Conservation (phyloP, 257 asterid species). For the Lithospermum erythrorhizon region DNA sequence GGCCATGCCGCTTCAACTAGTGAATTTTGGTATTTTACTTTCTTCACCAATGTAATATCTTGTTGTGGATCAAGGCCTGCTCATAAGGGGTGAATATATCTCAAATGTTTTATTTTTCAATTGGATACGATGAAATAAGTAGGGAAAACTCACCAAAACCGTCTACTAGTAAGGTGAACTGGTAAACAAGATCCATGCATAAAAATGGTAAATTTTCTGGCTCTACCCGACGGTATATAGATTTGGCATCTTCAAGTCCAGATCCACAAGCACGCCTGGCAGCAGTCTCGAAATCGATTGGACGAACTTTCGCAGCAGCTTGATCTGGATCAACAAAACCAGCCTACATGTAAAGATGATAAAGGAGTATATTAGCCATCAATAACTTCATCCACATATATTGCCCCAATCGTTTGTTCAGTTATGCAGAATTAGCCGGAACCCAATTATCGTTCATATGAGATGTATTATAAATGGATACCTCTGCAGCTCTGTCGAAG, state of each 20-base stretch:
- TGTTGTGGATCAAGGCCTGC: constrained; percentile 55
- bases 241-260: constrained; percentile 1
- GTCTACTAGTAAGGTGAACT: constrained; percentile 21
- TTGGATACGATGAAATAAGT: neutral
- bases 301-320: constrained; percentile 1
- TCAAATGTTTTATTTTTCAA: neutral
- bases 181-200: constrained; percentile 29
- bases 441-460: neutral
- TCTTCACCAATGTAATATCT: constrained; percentile 46
- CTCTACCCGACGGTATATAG: constrained; percentile 9
- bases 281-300: constrained; percentile 12
- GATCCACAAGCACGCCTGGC: constrained; percentile 20
- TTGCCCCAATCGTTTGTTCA: no score
- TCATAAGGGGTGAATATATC: neutral
- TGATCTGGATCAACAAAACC: constrained; percentile 10
- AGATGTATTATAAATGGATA: neutral
- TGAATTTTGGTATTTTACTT: constrained; percentile 45
- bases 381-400: neutral
- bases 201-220: constrained; percentile 12
- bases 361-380: no score
- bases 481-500: constrained; percentile 13
- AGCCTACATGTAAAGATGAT: constrained; percentile 11
- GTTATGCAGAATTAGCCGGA: neutral
- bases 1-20: constrained; percentile 84
- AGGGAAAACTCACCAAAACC: constrained; percentile 24